Evolutionary conservation across 495 filamentous ascomycete genomes (phyloP).

Genomic region (Neurospora sp.): DNA sequence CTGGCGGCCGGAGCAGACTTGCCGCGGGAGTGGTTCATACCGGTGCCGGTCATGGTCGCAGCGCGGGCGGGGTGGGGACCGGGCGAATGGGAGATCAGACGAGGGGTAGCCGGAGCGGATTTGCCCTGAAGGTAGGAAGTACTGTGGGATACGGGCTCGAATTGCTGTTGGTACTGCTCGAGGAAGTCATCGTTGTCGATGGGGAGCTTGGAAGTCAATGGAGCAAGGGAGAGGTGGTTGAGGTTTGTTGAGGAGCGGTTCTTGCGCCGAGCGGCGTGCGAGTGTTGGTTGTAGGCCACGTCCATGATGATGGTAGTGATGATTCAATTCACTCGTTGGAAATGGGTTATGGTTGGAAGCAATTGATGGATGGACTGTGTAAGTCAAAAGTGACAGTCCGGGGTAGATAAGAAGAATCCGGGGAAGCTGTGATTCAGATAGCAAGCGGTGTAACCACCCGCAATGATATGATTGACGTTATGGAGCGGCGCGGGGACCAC

Average conservation of each 20-base stretch:
- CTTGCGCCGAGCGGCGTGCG: conserved; percentile 35
- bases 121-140: conserved; percentile 43
- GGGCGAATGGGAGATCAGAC: conserved; percentile 43
- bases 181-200: conserved; percentile 42
- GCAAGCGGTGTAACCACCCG: not conserved
- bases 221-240: conserved; percentile 49
- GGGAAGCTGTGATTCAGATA: not conserved
- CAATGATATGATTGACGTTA: not conserved
- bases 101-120: conserved; percentile 47
- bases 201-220: conserved; percentile 56
- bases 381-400: not conserved
- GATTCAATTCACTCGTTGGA: not conserved
- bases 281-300: conserved; percentile 42
- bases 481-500: not conserved
- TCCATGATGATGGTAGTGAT: conserved; percentile 29
- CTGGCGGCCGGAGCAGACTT: conserved; percentile 19
- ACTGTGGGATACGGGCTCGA: conserved; percentile 9
- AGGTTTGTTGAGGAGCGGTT: conserved; percentile 36
- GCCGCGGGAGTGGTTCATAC: conserved; percentile 17
- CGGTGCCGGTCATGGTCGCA: conserved; percentile 13
- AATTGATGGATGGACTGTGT: not conserved
- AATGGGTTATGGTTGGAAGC: not conserved
- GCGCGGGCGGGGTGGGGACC: conserved; percentile 24
- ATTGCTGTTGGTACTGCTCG: conserved; percentile 9
- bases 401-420: not conserved